Evolutionary conservation across 257 asterid species (phyloP), one percentile per base, ranked within the genome.

Genomic region (Nicotiana otophora): DNA sequence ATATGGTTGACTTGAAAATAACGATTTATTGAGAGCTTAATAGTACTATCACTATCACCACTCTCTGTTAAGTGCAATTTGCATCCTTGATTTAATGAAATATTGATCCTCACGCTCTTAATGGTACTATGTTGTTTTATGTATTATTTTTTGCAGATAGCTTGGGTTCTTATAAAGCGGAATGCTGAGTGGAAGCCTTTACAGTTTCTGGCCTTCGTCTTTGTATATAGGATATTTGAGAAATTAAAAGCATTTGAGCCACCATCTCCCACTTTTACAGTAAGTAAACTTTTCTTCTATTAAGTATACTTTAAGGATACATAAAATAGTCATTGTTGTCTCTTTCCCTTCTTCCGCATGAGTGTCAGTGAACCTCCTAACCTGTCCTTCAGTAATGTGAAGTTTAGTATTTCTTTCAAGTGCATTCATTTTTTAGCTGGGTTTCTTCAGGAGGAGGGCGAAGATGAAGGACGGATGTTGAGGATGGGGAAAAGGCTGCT

Each of bases 401-500:
- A 74, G 6, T 48, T 74, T 4, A 3, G 51, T 81, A 67, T 11
- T 70, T 36, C 64, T 63, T 77, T 46, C 20, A 36, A 80, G 30
- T 58, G 39, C 54, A 8, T 82, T 61, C 39, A 66, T 39, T 31
- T 78, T 66, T 81, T 7, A 81, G 80, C 42, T 85, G 81, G 31
- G 60, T 33, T 83, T 88, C 76, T 83, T 86, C 93, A 96, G 99
- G 99, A 96, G 87, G 96, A 91, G 8, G 99, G 93, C 57, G 98
- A 94, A 86, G 98, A 96, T 91, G 97, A 92, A 78, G 98, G 98
- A 80, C 85, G 94, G 87, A 96, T 90, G 97, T 16, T 91, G 88
- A 89, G 97, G 81, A 94, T 94, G 99, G 98, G 99, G 20, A 96
- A 93, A 93, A 87, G 98, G 83, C 86, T 94, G 26, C 87, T 96